Evolutionary conservation across 2,329 filamentous ascomycete genomes (phyloP), one percentile per base, ranked within the genome.

Genomic region (Penicillium digitatum): DNA sequence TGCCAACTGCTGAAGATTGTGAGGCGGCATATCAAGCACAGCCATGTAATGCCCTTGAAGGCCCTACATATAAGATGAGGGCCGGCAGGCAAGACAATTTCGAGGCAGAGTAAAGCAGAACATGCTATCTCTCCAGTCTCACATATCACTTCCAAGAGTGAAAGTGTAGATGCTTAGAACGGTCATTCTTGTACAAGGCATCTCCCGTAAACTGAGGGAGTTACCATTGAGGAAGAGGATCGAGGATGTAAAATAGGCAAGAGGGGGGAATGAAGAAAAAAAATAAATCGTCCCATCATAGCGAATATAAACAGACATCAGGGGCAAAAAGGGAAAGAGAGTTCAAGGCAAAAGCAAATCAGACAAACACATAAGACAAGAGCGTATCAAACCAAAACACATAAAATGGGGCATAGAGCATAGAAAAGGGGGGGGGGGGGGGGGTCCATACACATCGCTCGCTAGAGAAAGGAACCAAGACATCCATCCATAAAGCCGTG

Each of bases 391-490:
- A 52, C 16, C 46, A 38, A 44, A 58, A 54, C 57, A 54, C 50
- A 59, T 61, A 46, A 55, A 60, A 42, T 39, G 48, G 54, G 60
- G 54, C 61, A 64, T 52, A 61, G 53, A 59, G 61, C 46, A 58
- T 59, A 55, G 58, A 56, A 61, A 51, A 52, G 65, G 55, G 58
- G 58, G 56, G 54, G n/a, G 52, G n/a, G n/a, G 54, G 65, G 55
- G 58, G 58, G 56, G 54, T 62, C 62, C 62, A 62, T 62, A 66
- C 62, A 69, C 63, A 66, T 71, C 68, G 71, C 71, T 72, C 66
- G 70, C 69, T 72, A 66, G 57, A 62, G 55, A 62, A 60, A 60
- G 59, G 60, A 58, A 57, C 59, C 63, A 60, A 64, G 57, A 60
- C 61, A 64, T 67, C 62, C 64, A 69, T 68, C 66, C 66, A 64